These are phyloP conservation scores for Candida maris DNA, from an alignment of 805 yeast genomes.

Conservation along the genomic window DNA sequence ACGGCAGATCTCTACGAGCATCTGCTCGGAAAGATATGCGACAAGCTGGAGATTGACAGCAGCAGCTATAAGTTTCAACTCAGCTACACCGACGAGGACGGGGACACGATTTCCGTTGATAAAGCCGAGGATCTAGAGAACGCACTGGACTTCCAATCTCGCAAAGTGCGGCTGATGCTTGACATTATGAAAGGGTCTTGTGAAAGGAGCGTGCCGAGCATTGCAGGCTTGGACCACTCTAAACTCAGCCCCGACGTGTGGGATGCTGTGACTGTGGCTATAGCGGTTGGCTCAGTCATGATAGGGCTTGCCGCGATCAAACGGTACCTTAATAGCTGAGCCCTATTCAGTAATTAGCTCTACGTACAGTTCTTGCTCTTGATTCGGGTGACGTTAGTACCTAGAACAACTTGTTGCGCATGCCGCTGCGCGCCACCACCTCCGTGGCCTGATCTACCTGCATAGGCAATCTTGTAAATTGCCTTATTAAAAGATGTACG, in stretches of 20 bases:
- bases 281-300: background rate
- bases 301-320: background rate
- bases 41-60: conserved; percentile 22
- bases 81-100: conserved; percentile 38
- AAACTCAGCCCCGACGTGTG: background rate
- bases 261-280: conserved; percentile 1
- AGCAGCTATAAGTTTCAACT: conserved; percentile 25
- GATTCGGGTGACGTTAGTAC: too few relatives aligned
- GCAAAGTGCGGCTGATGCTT: conserved; percentile 13
- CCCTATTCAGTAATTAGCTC: background rate
- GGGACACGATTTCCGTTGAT: conserved; percentile 32
- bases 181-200: conserved; percentile 8
- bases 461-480: too few relatives aligned
- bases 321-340: background rate
- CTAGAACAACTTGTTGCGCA: too few relatives aligned
- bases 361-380: too few relatives aligned
- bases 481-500: too few relatives aligned
- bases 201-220: conserved; percentile 2
- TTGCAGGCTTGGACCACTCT: conserved; percentile 3
- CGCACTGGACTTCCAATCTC: conserved; percentile 16
- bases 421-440: too few relatives aligned
- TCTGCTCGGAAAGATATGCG: conserved; percentile 15
- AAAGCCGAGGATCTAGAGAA: conserved; percentile 34
- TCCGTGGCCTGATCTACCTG: too few relatives aligned
- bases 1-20: conserved; percentile 8